Evolutionary conservation across 2,329 filamentous ascomycete genomes (phyloP).

Genomic region (Cadophora sp.): DNA sequence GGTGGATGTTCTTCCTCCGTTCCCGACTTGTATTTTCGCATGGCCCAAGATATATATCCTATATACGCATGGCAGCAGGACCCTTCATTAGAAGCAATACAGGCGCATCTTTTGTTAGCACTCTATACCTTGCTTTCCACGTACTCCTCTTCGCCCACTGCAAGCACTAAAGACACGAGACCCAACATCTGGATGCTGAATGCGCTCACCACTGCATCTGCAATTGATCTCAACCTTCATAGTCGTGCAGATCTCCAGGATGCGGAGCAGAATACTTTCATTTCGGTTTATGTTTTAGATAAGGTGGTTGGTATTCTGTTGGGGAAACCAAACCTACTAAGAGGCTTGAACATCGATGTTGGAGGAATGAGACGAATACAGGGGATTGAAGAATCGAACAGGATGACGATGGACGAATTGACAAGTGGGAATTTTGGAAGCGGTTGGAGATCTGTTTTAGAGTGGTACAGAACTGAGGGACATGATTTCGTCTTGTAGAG

Average conservation of each 20-base stretch:
- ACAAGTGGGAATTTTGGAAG: not conserved
- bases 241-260: not conserved
- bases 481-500: not conserved
- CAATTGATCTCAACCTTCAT: conserved; percentile 15
- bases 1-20: not conserved
- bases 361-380: conserved; percentile 6
- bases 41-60: conserved; percentile 2
- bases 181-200: conserved; percentile 16
- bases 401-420: not conserved
- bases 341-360: conserved; percentile 3
- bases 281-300: conserved; percentile 10
- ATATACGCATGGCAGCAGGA: not conserved
- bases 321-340: not conserved
- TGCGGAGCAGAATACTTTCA: not conserved
- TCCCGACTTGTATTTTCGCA: conserved; percentile 3
- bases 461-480: conserved; percentile 12
- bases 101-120: not conserved
- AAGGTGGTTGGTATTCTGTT: not conserved
- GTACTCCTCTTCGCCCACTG: not conserved
- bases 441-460: conserved; percentile 13
- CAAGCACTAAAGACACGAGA: not conserved
- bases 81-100: not conserved
- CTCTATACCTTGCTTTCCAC: conserved; percentile 4
- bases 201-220: conserved; percentile 8
- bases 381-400: not conserved